Conservation (phyloP, 805 yeast genomes). For the Yamadazyma kitorensis region DNA sequence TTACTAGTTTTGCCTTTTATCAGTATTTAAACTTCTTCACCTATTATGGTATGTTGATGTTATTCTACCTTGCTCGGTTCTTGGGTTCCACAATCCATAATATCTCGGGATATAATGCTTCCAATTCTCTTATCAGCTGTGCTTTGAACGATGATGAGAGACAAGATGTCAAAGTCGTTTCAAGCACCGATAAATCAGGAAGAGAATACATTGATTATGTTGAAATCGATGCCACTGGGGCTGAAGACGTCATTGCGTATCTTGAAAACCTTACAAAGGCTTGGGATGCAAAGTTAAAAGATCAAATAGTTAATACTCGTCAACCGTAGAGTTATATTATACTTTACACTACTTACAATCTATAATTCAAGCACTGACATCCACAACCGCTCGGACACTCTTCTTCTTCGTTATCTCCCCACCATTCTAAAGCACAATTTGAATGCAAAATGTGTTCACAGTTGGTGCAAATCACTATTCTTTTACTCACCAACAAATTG, state of each 20-base stretch:
- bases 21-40: conserved; percentile 75
- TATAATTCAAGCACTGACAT: conserved; percentile 53
- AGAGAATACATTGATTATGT: conserved; percentile 55
- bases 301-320: conserved; percentile 64
- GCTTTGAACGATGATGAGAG: conserved; percentile 51
- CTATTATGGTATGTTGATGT: conserved; percentile 77
- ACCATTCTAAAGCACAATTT: conserved; percentile 79
- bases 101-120: conserved; percentile 84
- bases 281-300: conserved; percentile 74
- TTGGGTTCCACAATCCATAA: conserved; percentile 88
- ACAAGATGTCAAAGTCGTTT: conserved; percentile 60
- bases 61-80: conserved; percentile 80
- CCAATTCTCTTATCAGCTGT: conserved; percentile 68
- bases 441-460: conserved; percentile 83
- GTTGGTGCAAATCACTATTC: conserved; percentile 62
- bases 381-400: conserved; percentile 87
- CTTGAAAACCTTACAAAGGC: conserved; percentile 53
- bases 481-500: conserved; percentile 53
- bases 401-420: conserved; percentile 40
- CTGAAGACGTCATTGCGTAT: conserved; percentile 63
- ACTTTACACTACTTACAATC: conserved; percentile 1
- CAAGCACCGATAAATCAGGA: conserved; percentile 67
- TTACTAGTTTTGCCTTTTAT: conserved; percentile 77
- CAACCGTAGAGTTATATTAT: conserved; percentile 14
- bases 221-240: conserved; percentile 62